phyloP scores from a whole-genome alignment of 179 eudicot species.

The Sideroxylon spinosum region DNA sequence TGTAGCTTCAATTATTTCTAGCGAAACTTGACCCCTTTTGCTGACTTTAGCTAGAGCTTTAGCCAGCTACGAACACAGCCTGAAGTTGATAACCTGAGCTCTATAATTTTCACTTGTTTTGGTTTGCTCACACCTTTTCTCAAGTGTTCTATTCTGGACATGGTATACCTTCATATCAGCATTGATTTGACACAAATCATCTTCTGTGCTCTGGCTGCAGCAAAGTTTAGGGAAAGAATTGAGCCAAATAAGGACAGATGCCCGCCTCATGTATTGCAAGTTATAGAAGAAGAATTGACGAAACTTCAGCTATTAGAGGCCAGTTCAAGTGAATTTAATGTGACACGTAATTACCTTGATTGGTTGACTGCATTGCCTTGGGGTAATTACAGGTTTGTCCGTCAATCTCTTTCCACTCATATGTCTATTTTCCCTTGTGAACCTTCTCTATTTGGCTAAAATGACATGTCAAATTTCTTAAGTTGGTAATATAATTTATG shows the following conservation, averaged over 20 bases:
- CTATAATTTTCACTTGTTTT: background rate
- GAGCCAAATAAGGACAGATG: slow-evolving; percentile 82
- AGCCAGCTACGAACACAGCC: background rate
- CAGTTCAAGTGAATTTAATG: slow-evolving; percentile 98
- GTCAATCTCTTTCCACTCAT: background rate
- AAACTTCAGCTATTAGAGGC: slow-evolving; percentile 95
- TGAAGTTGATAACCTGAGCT: background rate
- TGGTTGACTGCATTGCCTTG: slow-evolving; percentile 99
- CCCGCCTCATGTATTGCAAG: slow-evolving; percentile 96
- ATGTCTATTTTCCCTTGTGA: background rate
- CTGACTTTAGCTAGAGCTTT: background rate
- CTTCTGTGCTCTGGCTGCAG: slow-evolving; percentile 39
- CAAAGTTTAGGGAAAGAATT: slow-evolving; percentile 88
- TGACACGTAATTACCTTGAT: slow-evolving; percentile 97
- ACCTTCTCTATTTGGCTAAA: slow-evolving; percentile 6
- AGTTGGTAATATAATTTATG: background rate
- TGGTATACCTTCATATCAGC: background rate
- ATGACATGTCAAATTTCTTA: background rate
- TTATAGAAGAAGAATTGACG: slow-evolving; percentile 94
- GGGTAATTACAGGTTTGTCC: slow-evolving; percentile 87
- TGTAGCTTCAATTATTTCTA: background rate
- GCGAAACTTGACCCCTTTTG: background rate
- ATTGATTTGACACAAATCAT: background rate
- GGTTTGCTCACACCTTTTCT: background rate
- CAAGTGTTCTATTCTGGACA: background rate